A percentile compares a stretch with the other conserved stretches of the same genome.
These are phyloP conservation scores for Epichloe gansuensis DNA, from an alignment of 2,329 filamentous ascomycete species.

Conservation along the genomic window DNA sequence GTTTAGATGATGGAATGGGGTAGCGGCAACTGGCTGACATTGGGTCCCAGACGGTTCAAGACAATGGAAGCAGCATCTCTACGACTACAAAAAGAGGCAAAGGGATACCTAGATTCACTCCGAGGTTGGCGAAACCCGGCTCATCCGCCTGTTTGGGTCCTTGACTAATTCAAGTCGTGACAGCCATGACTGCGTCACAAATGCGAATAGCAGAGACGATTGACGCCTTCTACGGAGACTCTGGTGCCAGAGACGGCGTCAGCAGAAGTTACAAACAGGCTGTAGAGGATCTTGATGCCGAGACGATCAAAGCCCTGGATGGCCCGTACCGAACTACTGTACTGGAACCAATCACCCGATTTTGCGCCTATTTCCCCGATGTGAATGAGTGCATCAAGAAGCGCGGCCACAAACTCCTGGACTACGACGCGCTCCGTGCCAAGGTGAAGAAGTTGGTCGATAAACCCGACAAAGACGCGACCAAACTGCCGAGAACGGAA, in stretches of 20 bases:
- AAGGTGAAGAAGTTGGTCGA: conserved; percentile 96
- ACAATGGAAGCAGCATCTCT: conserved; percentile 94
- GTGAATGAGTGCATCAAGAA: conserved; percentile 99
- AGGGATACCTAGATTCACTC: conserved; percentile 92
- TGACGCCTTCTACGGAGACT: conserved; percentile 96
- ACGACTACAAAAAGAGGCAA: conserved; percentile 91
- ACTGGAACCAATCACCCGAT: conserved; percentile 86
- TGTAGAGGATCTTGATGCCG: conserved; percentile 91
- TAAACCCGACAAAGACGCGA: conserved; percentile 97
- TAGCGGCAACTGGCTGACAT: conserved; percentile 10
- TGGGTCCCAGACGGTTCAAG: conserved; percentile 62
- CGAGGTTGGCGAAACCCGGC: conserved; percentile 45
- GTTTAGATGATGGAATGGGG: background rate
- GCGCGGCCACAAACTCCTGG: conserved; percentile 93
- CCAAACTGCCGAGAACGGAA: conserved; percentile 88
- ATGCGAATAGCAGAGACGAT: conserved; percentile 99
- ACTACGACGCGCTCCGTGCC: conserved; percentile 91
- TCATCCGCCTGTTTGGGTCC: background rate
- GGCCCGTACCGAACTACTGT: conserved; percentile 92
- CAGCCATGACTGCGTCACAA: conserved; percentile 96
- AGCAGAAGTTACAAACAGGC: conserved; percentile 97
- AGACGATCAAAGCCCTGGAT: conserved; percentile 96
- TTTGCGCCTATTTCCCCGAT: conserved; percentile 97
- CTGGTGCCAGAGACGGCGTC: conserved; percentile 87
- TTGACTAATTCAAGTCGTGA: background rate